Evolutionary conservation across 2,329 filamentous ascomycete species (phyloP), one percentile per base, ranked within the genome.

Genomic region (Scolecobasidium constrictum): DNA sequence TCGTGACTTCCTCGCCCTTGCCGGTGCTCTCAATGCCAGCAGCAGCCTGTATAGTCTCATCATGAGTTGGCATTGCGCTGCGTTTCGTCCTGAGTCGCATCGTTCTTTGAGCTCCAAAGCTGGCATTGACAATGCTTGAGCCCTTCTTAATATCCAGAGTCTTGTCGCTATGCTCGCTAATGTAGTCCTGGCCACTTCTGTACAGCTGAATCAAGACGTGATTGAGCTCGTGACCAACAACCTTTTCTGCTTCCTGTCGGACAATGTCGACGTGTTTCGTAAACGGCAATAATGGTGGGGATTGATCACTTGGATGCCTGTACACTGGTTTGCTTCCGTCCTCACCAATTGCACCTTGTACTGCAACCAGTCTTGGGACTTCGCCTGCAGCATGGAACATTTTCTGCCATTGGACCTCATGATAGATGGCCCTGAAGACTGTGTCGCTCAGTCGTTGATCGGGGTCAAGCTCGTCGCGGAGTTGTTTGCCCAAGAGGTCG

Each of bases 91-190:
- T 78, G 26, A 98, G 75, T 0, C 84, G 73, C 88, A 96, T 95
- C 2, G 79, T 88, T 42, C 92, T 73, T 62, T 93, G 81, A 1
- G 90, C 88, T 1, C 92, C 92, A n/a, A 96, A 73, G 50, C 86
- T 94, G 39, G 94, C 78, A 56, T 96, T 98, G 50, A 88, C 86
- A 50, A 98, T 94, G 46, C 73, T 88, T 18, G 84, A 92, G 4
- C 72, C 78, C 19, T 74, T 77, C 11, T 78, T 79, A 44, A 98
- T 92, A 58, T 98, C 92, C 18, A 98, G 69, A 0, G 90, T 94
- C 64, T 98, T 98, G 59, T 98, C 92, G 31, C 86, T 93, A 56
- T 98, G 92, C 57, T 98, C 92, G 1, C 86, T 92, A 48, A 98
- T 98, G 57, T 86, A 86, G 62, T 98, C 92, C 38, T 77, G 78